These are phyloP conservation scores for Infundibulicybe gibba DNA, from an alignment of 768 basidiomycete species.

Conservation along the genomic window DNA sequence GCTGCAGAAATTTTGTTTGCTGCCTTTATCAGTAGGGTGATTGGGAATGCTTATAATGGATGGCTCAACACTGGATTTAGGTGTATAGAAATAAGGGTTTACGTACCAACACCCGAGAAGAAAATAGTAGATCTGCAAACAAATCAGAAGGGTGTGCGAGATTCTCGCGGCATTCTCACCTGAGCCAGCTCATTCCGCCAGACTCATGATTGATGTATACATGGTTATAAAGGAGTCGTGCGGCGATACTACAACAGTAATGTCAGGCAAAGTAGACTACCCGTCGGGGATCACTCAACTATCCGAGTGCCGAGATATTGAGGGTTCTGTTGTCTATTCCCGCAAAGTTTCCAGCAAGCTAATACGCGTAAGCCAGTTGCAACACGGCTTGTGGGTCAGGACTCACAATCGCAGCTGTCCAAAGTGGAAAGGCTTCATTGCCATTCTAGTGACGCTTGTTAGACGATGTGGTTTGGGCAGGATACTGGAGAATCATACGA, in stretches of 20 bases:
- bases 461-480: not conserved
- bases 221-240: slow-evolving; percentile 23
- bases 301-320: slow-evolving; percentile 23
- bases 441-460: slow-evolving; percentile 17
- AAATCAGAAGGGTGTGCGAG: too few relatives aligned
- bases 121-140: too few relatives aligned
- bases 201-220: slow-evolving; percentile 23
- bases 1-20: too few relatives aligned
- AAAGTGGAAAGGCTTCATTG: slow-evolving; percentile 23
- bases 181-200: too few relatives aligned
- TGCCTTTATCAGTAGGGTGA: too few relatives aligned
- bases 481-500: slow-evolving; percentile 7
- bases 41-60: too few relatives aligned
- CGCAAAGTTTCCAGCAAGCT: slow-evolving; percentile 4
- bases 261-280: not conserved
- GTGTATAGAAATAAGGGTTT: too few relatives aligned
- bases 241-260: slow-evolving; percentile 14
- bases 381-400: too few relatives aligned
- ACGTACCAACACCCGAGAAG: too few relatives aligned
- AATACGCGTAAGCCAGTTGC: too few relatives aligned
- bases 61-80: too few relatives aligned
- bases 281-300: slow-evolving; percentile 12
- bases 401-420: slow-evolving; percentile 16
- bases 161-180: too few relatives aligned
- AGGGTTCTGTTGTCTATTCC: slow-evolving; percentile 13